A percentile compares a stretch with the other conserved stretches of the same genome.
Evolutionary conservation across 164 flowering plant species (phyloP).

Genomic region (Vitis amurensis): DNA sequence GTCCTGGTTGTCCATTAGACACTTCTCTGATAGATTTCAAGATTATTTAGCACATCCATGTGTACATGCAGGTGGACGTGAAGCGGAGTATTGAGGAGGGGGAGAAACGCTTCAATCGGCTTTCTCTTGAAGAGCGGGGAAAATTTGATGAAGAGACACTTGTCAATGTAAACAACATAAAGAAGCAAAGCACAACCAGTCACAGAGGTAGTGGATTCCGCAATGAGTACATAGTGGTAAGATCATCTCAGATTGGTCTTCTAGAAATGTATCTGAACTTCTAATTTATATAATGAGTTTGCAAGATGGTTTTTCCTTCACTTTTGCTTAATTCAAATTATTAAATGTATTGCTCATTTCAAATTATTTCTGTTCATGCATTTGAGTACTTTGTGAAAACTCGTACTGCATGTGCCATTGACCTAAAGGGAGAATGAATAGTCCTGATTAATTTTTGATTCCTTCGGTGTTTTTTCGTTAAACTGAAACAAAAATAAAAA

Average conservation of each 20-base stretch:
- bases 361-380: too few relatives aligned
- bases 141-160: conserved; percentile 99
- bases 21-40: neutral
- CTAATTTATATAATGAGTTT: neutral
- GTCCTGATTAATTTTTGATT: too few relatives aligned
- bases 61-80: conserved; percentile 59
- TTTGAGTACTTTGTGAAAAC: too few relatives aligned
- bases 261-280: neutral
- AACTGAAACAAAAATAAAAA: too few relatives aligned
- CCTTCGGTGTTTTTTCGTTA: too few relatives aligned
- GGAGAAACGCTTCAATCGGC: conserved; percentile 81
- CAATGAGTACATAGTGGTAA: conserved; percentile 96
- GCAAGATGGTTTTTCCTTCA: neutral
- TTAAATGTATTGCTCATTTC: too few relatives aligned
- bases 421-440: too few relatives aligned
- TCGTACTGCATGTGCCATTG: too few relatives aligned
- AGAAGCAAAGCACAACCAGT: conserved; percentile 50
- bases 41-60: neutral
- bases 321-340: too few relatives aligned
- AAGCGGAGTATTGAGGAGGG: conserved; percentile 78
- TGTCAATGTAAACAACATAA: conserved; percentile 85
- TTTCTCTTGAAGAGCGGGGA: conserved; percentile 91
- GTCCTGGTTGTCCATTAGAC: neutral
- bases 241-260: conserved; percentile 2
- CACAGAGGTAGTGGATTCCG: conserved; percentile 66